Percentiles rank a stretch among this genome's conserved stretches.
Evolutionary conservation across 805 yeast species (phyloP).

Genomic region (Saccharomycopsis synnaedendra): DNA sequence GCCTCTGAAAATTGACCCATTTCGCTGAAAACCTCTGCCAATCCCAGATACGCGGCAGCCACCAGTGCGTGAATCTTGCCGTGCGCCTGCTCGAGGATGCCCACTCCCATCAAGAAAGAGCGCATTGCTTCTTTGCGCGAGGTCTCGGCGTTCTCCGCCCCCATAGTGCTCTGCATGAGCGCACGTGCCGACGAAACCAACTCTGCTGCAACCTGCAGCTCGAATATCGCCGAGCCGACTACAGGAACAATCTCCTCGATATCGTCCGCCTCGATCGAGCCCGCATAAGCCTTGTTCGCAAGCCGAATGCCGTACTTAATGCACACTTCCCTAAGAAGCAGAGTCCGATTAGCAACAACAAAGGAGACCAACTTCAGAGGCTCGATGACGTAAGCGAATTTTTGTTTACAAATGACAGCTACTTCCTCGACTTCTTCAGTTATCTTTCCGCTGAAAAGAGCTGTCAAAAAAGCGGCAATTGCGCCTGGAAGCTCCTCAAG

Average conservation of each 20-base stretch:
- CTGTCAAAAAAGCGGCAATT: conserved; percentile 62
- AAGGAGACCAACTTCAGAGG: no score
- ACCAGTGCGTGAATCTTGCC: conserved; percentile 75
- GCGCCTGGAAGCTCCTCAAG: conserved; percentile 32
- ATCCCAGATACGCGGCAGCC: conserved; percentile 52
- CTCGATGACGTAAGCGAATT: no score
- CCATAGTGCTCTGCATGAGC: neutral
- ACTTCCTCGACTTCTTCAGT: no score
- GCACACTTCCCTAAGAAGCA: conserved; percentile 59
- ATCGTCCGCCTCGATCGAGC: conserved; percentile 19
- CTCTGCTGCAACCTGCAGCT: no score
- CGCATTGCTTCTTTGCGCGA: conserved; percentile 23
- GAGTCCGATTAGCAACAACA: neutral
- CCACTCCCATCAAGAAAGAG: no score
- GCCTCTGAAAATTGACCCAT: conserved; percentile 48
- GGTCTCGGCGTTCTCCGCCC: neutral
- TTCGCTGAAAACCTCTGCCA: conserved; percentile 60
- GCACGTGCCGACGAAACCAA: no score
- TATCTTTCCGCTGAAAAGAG: conserved; percentile 42
- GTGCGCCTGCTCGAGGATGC: conserved; percentile 65
- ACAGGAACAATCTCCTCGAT: conserved; percentile 26
- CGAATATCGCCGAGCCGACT: conserved; percentile 13
- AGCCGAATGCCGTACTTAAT: conserved; percentile 81
- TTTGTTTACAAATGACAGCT: no score
- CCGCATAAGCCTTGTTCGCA: conserved; percentile 27